These are phyloP conservation scores for Piedraia hortae DNA, from an alignment of 2,329 filamentous ascomycete genomes.

Conservation along the genomic window DNA sequence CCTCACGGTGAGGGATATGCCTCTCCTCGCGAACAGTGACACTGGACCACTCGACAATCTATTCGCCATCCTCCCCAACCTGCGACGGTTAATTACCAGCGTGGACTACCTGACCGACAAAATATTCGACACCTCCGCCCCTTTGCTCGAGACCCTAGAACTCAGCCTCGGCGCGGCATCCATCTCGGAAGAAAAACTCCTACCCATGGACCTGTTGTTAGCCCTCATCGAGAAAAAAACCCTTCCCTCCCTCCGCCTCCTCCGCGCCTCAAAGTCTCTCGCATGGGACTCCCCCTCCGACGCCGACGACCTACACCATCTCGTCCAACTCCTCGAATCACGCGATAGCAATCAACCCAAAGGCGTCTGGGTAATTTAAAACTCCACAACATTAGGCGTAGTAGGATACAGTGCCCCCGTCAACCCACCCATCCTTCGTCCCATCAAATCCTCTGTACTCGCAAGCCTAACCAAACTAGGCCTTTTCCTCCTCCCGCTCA, in stretches of 20 bases:
- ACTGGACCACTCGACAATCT: conserved; percentile 16
- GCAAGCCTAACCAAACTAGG: conserved; percentile 19
- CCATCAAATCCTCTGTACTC: conserved; percentile 21
- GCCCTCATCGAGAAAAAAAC: conserved; percentile 15
- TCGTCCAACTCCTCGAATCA: no score
- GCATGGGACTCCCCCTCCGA: conserved; percentile 14
- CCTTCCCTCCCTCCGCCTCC: conserved; percentile 14
- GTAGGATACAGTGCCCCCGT: conserved; percentile 10
- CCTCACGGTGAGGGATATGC: conserved; percentile 16
- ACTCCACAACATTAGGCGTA: no score
- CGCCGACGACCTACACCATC: conserved; percentile 13
- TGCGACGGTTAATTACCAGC: conserved; percentile 16
- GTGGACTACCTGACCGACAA: conserved; percentile 20
- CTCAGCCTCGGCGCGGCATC: conserved; percentile 15
- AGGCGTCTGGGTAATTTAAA: no score
- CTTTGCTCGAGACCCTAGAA: conserved; percentile 8
- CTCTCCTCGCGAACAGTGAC: conserved; percentile 13
- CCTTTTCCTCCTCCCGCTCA: conserved; percentile 6
- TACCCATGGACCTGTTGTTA: conserved; percentile 16
- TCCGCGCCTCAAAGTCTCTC: conserved; percentile 14
- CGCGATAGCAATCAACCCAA: no score
- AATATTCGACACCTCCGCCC: conserved; percentile 8
- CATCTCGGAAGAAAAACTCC: conserved; percentile 13
- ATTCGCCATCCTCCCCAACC: conserved; percentile 15
- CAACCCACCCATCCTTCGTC: conserved; percentile 21